A percentile compares a stretch with the other conserved stretches of the same genome.
phyloP scores from a whole-genome alignment of 768 basidiomycete species.

The Collybia nuda region DNA sequence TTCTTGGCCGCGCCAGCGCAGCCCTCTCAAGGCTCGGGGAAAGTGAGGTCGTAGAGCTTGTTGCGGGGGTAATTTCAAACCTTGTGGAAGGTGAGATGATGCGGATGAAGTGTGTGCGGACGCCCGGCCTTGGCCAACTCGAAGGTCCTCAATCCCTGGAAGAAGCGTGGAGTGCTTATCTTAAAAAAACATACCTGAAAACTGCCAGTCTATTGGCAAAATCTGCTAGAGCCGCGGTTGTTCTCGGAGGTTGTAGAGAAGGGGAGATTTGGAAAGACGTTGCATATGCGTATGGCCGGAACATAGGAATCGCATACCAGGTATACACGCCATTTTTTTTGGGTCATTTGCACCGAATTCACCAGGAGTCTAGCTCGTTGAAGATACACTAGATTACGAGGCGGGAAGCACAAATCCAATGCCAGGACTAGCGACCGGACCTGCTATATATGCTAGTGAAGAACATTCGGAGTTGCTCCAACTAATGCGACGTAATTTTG shows the following conservation, averaged over 20 bases:
- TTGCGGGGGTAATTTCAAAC: conserved; percentile 90
- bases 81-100: conserved; percentile 96
- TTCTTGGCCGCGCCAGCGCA: conserved; percentile 87
- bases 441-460: conserved; percentile 84
- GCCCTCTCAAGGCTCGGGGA: conserved; percentile 86
- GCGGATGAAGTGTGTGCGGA: conserved; percentile 60
- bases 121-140: conserved; percentile 32
- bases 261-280: conserved; percentile 86
- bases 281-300: conserved; percentile 89
- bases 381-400: conserved; percentile 80
- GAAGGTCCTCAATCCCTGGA: conserved; percentile 27
- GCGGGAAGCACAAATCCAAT: conserved; percentile 27
- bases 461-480: conserved; percentile 75
- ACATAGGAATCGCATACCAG: conserved; percentile 80
- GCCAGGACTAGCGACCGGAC: conserved; percentile 65
- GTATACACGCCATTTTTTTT: conserved; percentile 3
- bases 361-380: conserved; percentile 59
- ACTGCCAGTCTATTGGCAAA: conserved; percentile 92
- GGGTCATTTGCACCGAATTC: conserved; percentile 3
- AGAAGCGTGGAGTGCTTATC: conserved; percentile 73
- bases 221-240: conserved; percentile 77
- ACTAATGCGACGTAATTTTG: conserved; percentile 79
- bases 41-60: conserved; percentile 88
- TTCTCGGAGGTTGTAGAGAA: conserved; percentile 79
- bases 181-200: conserved; percentile 72